phyloP scores from a whole-genome alignment of 257 asterid species.

The Penstemon davidsonii region DNA sequence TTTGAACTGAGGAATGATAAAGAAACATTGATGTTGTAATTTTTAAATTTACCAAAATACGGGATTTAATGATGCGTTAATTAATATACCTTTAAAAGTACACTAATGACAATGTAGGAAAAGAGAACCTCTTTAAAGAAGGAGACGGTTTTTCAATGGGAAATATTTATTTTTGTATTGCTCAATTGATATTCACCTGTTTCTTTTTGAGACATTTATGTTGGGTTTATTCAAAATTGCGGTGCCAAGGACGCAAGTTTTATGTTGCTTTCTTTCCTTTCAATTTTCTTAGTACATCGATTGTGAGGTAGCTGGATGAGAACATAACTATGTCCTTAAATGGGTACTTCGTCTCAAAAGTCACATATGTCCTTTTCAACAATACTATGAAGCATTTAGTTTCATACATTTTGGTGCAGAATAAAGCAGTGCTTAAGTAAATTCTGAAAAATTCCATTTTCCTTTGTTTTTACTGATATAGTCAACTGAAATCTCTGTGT shows the following conservation, averaged over 20 bases:
- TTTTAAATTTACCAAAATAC: not conserved
- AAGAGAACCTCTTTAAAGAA: not conserved
- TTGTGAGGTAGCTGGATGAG: too few species aligned
- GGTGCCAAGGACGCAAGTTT: not conserved
- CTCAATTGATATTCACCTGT: not conserved
- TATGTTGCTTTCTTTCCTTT: too few species aligned
- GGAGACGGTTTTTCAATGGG: slow-evolving; percentile 15
- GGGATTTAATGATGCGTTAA: not conserved
- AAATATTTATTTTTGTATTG: not conserved
- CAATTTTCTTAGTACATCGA: too few species aligned
- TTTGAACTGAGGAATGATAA: too few species aligned
- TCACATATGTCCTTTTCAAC: not conserved
- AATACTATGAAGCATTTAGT: not conserved
- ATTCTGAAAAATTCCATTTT: slow-evolving; percentile 1
- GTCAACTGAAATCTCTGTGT: slow-evolving; percentile 4
- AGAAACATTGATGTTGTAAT: too few species aligned
- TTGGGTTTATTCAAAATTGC: not conserved
- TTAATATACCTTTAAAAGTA: slow-evolving; percentile 10
- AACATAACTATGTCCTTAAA: too few species aligned
- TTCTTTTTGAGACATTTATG: too few species aligned
- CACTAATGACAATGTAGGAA: not conserved
- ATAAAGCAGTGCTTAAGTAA: slow-evolving; percentile 10
- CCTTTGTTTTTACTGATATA: slow-evolving; percentile 5
- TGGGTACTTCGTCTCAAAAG: not conserved
- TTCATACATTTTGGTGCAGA: not conserved